Percentiles rank a stretch among this genome's conserved stretches.
These are phyloP conservation scores for Tulasnella sp. DNA, from an alignment of 768 basidiomycete genomes.

Conservation along the genomic window DNA sequence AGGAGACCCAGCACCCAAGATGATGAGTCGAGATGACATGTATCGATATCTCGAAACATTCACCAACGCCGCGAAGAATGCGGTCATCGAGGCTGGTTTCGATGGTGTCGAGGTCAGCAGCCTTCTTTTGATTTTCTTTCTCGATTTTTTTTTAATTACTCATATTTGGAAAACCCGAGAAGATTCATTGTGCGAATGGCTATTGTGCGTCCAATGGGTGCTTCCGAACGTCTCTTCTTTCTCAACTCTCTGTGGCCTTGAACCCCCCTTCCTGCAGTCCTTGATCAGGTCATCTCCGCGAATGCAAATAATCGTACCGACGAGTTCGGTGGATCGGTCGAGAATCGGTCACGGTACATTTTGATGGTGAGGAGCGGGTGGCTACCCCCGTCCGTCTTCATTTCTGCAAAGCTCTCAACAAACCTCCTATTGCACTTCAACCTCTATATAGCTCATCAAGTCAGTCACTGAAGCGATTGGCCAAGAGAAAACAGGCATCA, in stretches of 20 bases:
- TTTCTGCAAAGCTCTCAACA: not conserved
- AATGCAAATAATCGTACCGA: conserved; percentile 49
- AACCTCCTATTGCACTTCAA: too few species aligned
- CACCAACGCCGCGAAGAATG: conserved; percentile 43
- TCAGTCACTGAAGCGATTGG: conserved; percentile 45
- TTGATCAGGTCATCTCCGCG: conserved; percentile 53
- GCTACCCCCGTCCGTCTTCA: not conserved
- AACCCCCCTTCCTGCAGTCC: conserved; percentile 7
- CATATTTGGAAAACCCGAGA: conserved; percentile 28
- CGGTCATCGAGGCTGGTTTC: conserved; percentile 48
- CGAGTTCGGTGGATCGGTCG: conserved; percentile 55
- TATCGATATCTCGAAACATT: conserved; percentile 18
- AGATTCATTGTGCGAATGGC: conserved; percentile 24
- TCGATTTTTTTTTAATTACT: too few species aligned
- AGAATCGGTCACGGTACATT: conserved; percentile 45
- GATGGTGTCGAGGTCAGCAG: conserved; percentile 61
- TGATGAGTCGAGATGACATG: conserved; percentile 23
- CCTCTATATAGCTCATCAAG: conserved; percentile 34
- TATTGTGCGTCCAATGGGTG: not conserved
- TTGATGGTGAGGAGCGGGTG: conserved; percentile 21
- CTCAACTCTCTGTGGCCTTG: not conserved
- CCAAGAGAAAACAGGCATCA: conserved; percentile 39
- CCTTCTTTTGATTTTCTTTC: too few species aligned
- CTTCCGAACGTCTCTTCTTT: not conserved
- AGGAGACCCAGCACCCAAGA: conserved; percentile 13